Percentiles rank a stretch among this genome's conserved stretches.
These are phyloP conservation scores for Picea glauca DNA, from an alignment of 75 land plant genomes.

Conservation along the genomic window DNA sequence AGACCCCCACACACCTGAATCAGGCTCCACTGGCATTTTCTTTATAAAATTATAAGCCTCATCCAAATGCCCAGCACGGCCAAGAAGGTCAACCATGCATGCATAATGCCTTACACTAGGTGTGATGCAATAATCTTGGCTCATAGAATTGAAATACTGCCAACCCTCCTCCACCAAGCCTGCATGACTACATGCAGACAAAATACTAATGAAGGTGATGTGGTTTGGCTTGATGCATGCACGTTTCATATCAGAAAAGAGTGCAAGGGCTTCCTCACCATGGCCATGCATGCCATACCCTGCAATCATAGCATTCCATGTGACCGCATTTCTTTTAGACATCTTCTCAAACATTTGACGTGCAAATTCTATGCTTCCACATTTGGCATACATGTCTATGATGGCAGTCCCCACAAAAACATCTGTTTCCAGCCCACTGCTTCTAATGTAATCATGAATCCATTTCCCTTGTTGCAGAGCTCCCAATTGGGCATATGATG, in stretches of 20 bases:
- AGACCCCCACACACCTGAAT: conserved; percentile 28
- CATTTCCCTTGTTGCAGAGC: conserved; percentile 22
- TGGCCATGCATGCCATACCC: conserved; percentile 33
- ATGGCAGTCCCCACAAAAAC: conserved; percentile 31
- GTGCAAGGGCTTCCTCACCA: conserved; percentile 23
- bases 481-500: conserved; percentile 36
- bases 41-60: conserved; percentile 36
- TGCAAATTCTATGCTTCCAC: conserved; percentile 49
- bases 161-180: conserved; percentile 21
- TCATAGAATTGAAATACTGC: conserved; percentile 28
- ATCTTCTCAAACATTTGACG: conserved; percentile 31
- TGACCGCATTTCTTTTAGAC: conserved; percentile 31
- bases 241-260: conserved; percentile 22
- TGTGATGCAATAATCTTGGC: conserved; percentile 9
- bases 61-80: conserved; percentile 32
- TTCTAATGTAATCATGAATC: conserved; percentile 26
- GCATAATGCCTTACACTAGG: conserved; percentile 39
- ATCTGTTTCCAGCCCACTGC: conserved; percentile 28
- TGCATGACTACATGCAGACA: conserved; percentile 34
- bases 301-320: conserved; percentile 44
- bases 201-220: conserved; percentile 28
- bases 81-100: conserved; percentile 37
- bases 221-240: conserved; percentile 12
- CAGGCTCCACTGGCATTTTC: conserved; percentile 42
- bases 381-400: conserved; percentile 62